Conservation (phyloP, 768 basidiomycete genomes). For the Suillus clintonianus region DNA sequence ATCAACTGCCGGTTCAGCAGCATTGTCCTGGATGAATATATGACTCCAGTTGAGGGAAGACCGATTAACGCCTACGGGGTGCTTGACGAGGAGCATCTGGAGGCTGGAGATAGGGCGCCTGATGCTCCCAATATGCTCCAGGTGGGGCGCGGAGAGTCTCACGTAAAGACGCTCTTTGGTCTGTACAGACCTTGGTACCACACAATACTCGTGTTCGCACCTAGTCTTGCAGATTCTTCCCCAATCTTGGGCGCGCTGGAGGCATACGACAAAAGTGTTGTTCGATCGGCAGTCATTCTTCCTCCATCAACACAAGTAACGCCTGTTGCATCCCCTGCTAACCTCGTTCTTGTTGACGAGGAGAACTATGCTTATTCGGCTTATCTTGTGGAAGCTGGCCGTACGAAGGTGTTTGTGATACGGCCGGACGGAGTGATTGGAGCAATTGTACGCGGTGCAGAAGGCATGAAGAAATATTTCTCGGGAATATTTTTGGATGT, state of each 20-base stretch:
- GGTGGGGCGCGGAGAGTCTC: slow-evolving; percentile 4
- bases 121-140: slow-evolving; percentile 19
- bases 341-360: slow-evolving; percentile 35
- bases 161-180: slow-evolving; percentile 26
- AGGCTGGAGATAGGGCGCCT: slow-evolving; percentile 9
- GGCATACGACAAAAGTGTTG: neutral
- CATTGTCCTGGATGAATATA: slow-evolving; percentile 10
- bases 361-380: slow-evolving; percentile 36
- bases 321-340: slow-evolving; percentile 12
- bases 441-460: slow-evolving; percentile 19
- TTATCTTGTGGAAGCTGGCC: slow-evolving; percentile 34
- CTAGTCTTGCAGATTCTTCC: slow-evolving; percentile 10
- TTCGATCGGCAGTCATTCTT: slow-evolving; percentile 4
- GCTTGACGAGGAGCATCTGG: slow-evolving; percentile 11
- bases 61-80: slow-evolving; percentile 5
- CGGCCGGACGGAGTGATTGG: too few species aligned
- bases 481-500: too few species aligned
- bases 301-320: neutral
- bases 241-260: neutral
- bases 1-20: slow-evolving; percentile 16
- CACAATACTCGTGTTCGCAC: slow-evolving; percentile 8
- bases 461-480: slow-evolving; percentile 16
- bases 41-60: neutral
- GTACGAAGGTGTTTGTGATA: slow-evolving; percentile 32
- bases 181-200: slow-evolving; percentile 22